phyloP scores from a whole-genome alignment of 768 basidiomycete species.

The Mycena capillaripes region DNA sequence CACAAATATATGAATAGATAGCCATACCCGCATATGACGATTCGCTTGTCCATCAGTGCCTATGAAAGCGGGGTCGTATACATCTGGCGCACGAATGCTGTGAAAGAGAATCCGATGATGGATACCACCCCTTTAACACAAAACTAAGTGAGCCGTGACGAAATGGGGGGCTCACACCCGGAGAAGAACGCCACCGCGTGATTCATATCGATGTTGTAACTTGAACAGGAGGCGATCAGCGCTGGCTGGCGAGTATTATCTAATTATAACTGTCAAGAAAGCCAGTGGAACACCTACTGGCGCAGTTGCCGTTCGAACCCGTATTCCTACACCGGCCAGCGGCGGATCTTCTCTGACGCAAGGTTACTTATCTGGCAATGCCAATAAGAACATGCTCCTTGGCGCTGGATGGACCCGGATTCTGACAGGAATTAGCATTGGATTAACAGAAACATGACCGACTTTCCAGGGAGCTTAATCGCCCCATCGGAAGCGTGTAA shows the following conservation, averaged over 20 bases:
- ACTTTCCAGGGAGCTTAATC: neutral
- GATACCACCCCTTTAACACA: neutral
- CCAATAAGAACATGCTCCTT: conserved; percentile 57
- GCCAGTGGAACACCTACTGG: neutral
- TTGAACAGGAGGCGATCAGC: neutral
- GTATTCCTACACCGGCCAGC: conserved; percentile 1
- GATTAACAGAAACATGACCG: neutral
- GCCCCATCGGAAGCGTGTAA: neutral
- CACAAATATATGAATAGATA: neutral
- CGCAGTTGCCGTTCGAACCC: neutral
- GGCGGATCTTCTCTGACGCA: no score
- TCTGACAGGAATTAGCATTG: conserved; percentile 25
- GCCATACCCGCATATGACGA: conserved; percentile 8
- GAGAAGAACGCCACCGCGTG: conserved; percentile 11
- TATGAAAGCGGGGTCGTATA: conserved; percentile 19
- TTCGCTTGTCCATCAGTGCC: neutral
- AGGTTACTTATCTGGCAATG: conserved; percentile 23
- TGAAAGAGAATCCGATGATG: conserved; percentile 22
- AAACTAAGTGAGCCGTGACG: neutral
- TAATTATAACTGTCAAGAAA: neutral
- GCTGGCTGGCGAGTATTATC: conserved; percentile 5
- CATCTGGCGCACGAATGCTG: conserved; percentile 7
- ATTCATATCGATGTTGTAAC: conserved; percentile 25
- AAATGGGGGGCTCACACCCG: neutral
- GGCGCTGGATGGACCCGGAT: conserved; percentile 61